Evolutionary conservation across 2,329 filamentous ascomycete genomes (phyloP), one percentile per base, ranked within the genome.

Genomic region (Paecilomyces dactylethromorphus): DNA sequence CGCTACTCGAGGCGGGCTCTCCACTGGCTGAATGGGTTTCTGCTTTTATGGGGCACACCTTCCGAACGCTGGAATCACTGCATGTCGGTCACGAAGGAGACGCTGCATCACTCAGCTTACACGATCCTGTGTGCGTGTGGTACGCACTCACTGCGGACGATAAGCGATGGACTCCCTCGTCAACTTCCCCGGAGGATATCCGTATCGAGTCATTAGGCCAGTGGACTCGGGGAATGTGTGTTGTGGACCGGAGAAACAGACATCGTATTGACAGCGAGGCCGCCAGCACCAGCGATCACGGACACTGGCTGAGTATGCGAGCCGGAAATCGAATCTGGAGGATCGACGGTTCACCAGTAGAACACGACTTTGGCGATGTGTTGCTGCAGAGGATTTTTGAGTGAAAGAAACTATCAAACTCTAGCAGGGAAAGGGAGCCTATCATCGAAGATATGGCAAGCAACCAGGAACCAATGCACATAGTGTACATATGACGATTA

Each of bases 141-240:
- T 92, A 92, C 73, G 84, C 88, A 72, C 71, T 92, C 59, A 87
- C 86, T 7, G 63, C 70, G 2, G 71, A 74, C 21, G 69, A 74
- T 59, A 59, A 66, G 13, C 58, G 60, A 6, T 79, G 76, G 76
- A 69, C 65, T 58, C 61, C 82, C 15, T 79, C 83, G 1, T 73
- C 78, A 13, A 79, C 82, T 49, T 77, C 72, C 59, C 85, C 80
- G 0, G 89, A 96, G 73, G 94, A 99, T 71, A 88, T 99, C 58
- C 84, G 94, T 21, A 81, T 99, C 49, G 94, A 99, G 77, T 95
- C 92, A 0, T 79, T 84, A 2, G 94, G 93, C 1, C 94, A 97
- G 78, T 99, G 94, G 94, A 96, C 92, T 53, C 82, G 91, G 58
- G 93, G 94, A 1, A 92, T 94, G 87, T 92, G 92, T 69, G 82